A percentile compares a stretch with the other conserved stretches of the same genome.
Evolutionary conservation across 2,329 filamentous ascomycete species (phyloP).

Genomic region (Aspergillus felis): DNA sequence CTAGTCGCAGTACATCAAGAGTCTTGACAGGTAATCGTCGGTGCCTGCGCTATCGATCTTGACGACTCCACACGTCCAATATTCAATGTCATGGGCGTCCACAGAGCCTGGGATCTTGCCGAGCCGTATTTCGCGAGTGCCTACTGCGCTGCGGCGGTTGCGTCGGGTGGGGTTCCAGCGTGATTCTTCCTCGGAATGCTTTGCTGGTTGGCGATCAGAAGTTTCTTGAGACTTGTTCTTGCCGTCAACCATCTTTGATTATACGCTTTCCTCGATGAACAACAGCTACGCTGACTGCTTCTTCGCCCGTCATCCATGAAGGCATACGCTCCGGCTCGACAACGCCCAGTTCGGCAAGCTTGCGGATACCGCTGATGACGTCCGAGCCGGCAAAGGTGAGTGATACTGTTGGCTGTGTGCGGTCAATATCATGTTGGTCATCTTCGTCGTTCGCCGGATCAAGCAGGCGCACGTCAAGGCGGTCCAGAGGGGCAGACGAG

Average conservation of each 20-base stretch:
- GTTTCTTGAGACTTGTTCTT: background rate
- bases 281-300: slow-evolving; percentile 69
- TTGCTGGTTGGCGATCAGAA: background rate
- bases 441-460: slow-evolving; percentile 27
- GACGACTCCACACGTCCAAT: background rate
- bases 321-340: slow-evolving; percentile 77
- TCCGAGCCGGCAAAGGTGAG: slow-evolving; percentile 72
- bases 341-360: slow-evolving; percentile 68
- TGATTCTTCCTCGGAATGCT: background rate
- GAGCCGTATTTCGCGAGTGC: too few species aligned
- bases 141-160: background rate
- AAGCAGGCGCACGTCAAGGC: slow-evolving; percentile 48
- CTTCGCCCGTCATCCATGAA: slow-evolving; percentile 87
- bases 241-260: slow-evolving; percentile 15
- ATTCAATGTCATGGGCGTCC: background rate
- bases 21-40: background rate
- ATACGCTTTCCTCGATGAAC: slow-evolving; percentile 57
- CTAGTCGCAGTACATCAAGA: background rate
- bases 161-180: too few species aligned
- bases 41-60: background rate
- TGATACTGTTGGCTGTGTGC: slow-evolving; percentile 23
- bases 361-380: slow-evolving; percentile 74
- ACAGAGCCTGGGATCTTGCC: too few species aligned
- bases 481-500: slow-evolving; percentile 39
- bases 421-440: slow-evolving; percentile 5